These are phyloP conservation scores for Metschnikowia continentalis DNA, from an alignment of 805 yeast species.

Conservation along the genomic window DNA sequence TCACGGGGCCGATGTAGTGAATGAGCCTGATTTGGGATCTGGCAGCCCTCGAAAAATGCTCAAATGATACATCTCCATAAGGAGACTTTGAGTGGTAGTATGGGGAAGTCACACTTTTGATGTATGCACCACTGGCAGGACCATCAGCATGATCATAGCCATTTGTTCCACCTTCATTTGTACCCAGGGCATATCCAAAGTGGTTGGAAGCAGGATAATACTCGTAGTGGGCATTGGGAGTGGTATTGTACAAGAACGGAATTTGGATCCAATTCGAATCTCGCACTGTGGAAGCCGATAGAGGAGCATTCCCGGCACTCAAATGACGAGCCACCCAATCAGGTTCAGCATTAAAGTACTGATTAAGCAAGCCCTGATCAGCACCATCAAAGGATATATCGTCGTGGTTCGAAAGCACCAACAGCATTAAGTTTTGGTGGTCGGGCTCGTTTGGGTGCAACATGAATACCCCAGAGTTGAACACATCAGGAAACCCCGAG, in stretches of 20 bases:
- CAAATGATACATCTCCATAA: conserved; percentile 6
- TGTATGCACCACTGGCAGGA: background rate
- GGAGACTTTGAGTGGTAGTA: conserved; percentile 1
- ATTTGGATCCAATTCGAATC: conserved; percentile 57
- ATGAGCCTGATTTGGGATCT: conserved; percentile 43
- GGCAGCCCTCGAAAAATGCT: conserved; percentile 6
- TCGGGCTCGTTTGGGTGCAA: conserved; percentile 15
- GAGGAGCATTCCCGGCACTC: conserved; percentile 5
- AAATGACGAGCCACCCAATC: conserved; percentile 32
- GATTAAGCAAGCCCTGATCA: conserved; percentile 86
- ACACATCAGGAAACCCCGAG: conserved; percentile 19
- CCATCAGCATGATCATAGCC: background rate
- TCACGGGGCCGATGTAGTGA: conserved; percentile 63
- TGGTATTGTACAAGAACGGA: conserved; percentile 83
- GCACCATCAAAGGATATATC: conserved; percentile 71
- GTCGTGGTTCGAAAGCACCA: conserved; percentile 17
- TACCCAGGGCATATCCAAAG: conserved; percentile 27
- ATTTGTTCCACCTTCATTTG: background rate
- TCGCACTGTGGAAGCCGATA: background rate
- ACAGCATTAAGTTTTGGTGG: conserved; percentile 26
- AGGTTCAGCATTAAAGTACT: conserved; percentile 51
- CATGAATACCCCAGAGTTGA: conserved; percentile 19
- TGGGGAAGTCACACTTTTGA: background rate
- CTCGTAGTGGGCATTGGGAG: conserved; percentile 60
- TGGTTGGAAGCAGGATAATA: conserved; percentile 64